Evolutionary conservation across 441 rosid genomes (phyloP).

Genomic region (Arabidopsis lyrata): DNA sequence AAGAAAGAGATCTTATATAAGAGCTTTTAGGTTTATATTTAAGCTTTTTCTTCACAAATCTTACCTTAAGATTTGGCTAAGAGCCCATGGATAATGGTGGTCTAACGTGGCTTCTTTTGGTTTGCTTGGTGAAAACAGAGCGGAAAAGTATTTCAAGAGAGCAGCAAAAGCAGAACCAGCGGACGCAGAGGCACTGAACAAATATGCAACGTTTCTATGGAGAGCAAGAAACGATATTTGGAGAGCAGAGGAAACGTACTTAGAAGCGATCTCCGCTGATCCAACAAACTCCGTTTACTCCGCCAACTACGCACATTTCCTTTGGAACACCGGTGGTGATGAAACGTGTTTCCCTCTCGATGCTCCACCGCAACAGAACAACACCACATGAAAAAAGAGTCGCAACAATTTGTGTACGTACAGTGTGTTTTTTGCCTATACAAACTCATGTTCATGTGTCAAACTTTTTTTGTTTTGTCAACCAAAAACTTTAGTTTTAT

Average conservation of each 20-base stretch:
- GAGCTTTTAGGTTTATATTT: too few species aligned
- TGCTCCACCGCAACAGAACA: slow-evolving; percentile 50
- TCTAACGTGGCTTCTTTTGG: slow-evolving; percentile 31
- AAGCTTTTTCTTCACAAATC: too few species aligned
- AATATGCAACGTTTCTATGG: slow-evolving; percentile 87
- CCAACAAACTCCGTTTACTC: slow-evolving; percentile 72
- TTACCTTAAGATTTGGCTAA: too few species aligned
- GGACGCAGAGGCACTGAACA: slow-evolving; percentile 79
- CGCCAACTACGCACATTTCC: slow-evolving; percentile 81
- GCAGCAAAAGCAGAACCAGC: slow-evolving; percentile 66
- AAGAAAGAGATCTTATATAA: too few species aligned
- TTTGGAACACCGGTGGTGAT: slow-evolving; percentile 92
- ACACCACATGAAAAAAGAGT: slow-evolving; percentile 25
- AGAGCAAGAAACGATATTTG: slow-evolving; percentile 70
- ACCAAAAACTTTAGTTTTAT: slow-evolving; percentile 17
- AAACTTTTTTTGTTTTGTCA: slow-evolving; percentile 28
- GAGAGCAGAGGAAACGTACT: slow-evolving; percentile 86
- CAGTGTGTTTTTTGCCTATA: slow-evolving; percentile 30
- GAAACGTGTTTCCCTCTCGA: slow-evolving; percentile 87
- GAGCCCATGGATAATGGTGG: too few species aligned
- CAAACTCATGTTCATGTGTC: slow-evolving; percentile 39
- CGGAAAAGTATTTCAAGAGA: slow-evolving; percentile 81
- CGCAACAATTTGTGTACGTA: slow-evolving; percentile 31
- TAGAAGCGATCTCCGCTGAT: slow-evolving; percentile 82
- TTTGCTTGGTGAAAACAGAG: slow-evolving; percentile 55